phyloP scores from a whole-genome alignment of 148 eudicot species.

The Heliamphora exappendiculata region DNA sequence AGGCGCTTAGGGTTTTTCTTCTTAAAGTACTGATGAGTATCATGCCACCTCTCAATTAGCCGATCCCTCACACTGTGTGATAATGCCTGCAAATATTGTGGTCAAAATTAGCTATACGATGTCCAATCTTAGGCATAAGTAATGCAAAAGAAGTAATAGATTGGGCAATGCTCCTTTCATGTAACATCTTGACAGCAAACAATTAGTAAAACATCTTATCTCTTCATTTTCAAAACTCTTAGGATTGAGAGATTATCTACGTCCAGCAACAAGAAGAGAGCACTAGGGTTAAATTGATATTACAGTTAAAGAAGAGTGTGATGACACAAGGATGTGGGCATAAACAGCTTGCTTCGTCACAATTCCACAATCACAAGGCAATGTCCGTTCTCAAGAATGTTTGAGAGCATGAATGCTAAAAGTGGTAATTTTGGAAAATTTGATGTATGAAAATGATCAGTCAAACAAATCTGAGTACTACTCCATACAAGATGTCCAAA shows the following conservation, averaged over 20 bases:
- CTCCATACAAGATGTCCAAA: neutral
- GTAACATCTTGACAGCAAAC: too few relatives aligned
- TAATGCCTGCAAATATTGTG: conserved; percentile 17
- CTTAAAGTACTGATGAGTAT: conserved; percentile 24
- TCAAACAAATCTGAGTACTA: neutral
- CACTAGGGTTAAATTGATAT: too few relatives aligned
- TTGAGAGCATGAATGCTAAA: neutral
- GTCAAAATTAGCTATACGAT: neutral
- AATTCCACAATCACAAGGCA: neutral
- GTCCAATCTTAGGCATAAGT: neutral
- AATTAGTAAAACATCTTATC: too few relatives aligned
- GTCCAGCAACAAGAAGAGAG: too few relatives aligned
- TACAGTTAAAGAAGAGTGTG: too few relatives aligned
- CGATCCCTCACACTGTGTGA: conserved; percentile 28
- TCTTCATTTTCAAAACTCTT: too few relatives aligned
- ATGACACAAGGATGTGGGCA: too few relatives aligned
- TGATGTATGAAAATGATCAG: neutral
- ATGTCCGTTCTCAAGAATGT: neutral
- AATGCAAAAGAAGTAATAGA: neutral
- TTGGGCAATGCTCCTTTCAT: too few relatives aligned
- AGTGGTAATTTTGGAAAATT: neutral
- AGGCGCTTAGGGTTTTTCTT: conserved; percentile 25
- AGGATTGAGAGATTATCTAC: too few relatives aligned
- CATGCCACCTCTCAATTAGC: conserved; percentile 28
- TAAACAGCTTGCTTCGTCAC: neutral